Conservation (phyloP, 2,329 filamentous ascomycete species). For the Pseudocercospora musae region DNA sequence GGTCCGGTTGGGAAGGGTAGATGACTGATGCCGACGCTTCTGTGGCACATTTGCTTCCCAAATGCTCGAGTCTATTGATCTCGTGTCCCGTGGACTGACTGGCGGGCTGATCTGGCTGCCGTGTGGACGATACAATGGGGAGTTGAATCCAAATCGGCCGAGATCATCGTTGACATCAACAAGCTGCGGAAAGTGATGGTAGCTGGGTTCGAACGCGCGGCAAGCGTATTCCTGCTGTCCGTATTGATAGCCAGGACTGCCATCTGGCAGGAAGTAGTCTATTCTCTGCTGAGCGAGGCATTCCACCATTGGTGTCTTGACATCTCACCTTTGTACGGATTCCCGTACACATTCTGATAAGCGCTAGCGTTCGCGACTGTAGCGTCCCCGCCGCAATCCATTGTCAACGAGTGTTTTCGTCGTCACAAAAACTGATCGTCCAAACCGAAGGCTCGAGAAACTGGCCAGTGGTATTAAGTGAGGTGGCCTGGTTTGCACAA, state of each 20-base stretch:
- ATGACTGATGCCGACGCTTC: slow-evolving; percentile 7
- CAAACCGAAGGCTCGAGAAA: neutral
- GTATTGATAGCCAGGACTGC: neutral
- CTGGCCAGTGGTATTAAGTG: neutral
- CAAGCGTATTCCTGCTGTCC: neutral
- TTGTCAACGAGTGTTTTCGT: neutral
- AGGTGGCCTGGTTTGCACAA: neutral
- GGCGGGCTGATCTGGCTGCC: neutral
- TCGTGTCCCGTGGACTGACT: neutral
- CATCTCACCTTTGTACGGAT: neutral
- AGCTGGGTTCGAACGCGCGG: neutral
- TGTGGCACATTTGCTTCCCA: slow-evolving; percentile 2
- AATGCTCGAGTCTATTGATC: neutral
- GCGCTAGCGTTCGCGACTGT: neutral
- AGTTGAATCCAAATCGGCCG: neutral
- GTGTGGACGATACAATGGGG: neutral
- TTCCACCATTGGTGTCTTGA: neutral
- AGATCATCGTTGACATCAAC: neutral
- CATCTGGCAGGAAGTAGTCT: neutral
- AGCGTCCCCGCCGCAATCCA: neutral
- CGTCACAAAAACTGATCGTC: neutral
- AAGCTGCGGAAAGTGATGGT: neutral
- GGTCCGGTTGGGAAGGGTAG: neutral
- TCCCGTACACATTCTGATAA: neutral
- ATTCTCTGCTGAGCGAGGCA: neutral